These are phyloP conservation scores for Thozetella sp. DNA, from an alignment of 495 filamentous ascomycete species.

Conservation along the genomic window DNA sequence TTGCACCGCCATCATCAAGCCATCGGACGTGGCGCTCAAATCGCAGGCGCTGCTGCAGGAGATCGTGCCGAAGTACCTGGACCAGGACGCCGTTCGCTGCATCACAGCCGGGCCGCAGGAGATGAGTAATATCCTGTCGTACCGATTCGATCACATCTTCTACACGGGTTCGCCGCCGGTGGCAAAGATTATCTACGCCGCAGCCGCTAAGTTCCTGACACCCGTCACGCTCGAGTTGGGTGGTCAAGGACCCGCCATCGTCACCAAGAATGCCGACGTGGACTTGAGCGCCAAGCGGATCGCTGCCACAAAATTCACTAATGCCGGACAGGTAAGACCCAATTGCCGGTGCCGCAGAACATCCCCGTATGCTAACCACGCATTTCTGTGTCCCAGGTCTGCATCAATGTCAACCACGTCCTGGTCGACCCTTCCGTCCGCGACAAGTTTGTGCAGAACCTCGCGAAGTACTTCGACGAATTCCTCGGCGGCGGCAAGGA, in stretches of 20 bases:
- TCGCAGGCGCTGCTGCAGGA: not conserved
- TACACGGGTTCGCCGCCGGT: not conserved
- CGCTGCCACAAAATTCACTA: not conserved
- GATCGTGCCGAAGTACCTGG: not conserved
- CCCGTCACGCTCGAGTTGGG: not conserved
- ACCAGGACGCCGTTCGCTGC: not conserved
- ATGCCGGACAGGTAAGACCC: not conserved
- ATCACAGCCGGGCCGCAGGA: not conserved
- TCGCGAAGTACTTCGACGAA: not conserved
- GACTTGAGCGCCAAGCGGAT: not conserved
- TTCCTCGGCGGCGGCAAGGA: not conserved
- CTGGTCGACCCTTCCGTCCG: not conserved
- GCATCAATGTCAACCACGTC: not conserved
- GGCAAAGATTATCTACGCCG: not conserved
- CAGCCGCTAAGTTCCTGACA: not conserved
- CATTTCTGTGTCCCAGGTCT: not conserved
- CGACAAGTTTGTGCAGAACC: not conserved
- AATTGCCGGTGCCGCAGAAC: too few species aligned
- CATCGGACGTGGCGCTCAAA: not conserved
- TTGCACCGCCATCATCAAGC: not conserved
- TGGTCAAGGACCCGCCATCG: not conserved
- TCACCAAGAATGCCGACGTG: not conserved
- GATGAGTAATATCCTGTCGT: not conserved
- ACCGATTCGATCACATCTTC: constrained; percentile 2
- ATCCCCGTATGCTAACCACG: too few species aligned